Evolutionary conservation across 768 basidiomycete species (phyloP).

Genomic region (Infundibulicybe gibba): DNA sequence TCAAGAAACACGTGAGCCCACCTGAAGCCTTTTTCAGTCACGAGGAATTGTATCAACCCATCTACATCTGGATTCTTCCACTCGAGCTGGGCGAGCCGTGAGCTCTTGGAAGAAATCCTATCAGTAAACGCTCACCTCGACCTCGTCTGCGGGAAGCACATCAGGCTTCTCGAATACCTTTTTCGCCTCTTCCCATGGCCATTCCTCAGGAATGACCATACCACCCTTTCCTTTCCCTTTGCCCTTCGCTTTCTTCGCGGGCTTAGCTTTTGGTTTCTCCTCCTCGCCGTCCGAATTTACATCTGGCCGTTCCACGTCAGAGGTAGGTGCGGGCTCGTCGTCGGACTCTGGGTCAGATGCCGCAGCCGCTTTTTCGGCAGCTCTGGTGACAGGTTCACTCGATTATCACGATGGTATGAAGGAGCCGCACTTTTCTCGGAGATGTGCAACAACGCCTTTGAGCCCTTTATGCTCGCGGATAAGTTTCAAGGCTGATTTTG

Average conservation of each 20-base stretch:
- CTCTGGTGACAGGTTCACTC: conserved; percentile 23
- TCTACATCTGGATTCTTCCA: conserved; percentile 94
- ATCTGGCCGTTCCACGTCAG: conserved; percentile 41
- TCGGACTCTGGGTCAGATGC: conserved; percentile 16
- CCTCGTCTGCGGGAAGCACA: conserved; percentile 78
- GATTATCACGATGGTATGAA: not conserved
- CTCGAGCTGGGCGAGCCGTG: conserved; percentile 60
- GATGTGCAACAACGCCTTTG: conserved; percentile 67
- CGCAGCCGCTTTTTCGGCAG: conserved; percentile 37
- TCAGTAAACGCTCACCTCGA: conserved; percentile 56
- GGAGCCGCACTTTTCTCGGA: conserved; percentile 65
- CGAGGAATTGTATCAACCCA: conserved; percentile 90
- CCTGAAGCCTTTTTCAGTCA: conserved; percentile 97
- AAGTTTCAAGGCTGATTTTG: conserved; percentile 92
- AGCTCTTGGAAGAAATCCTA: not conserved
- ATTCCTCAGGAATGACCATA: conserved; percentile 83
- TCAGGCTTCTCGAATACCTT: conserved; percentile 87
- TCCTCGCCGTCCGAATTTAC: conserved; percentile 17
- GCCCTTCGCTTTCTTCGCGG: conserved; percentile 34
- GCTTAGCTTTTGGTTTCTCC: conserved; percentile 35
- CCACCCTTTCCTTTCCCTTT: conserved; percentile 75
- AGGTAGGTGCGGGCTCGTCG: conserved; percentile 40
- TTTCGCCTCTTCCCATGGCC: conserved; percentile 97
- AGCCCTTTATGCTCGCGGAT: conserved; percentile 79
- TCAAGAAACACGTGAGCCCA: conserved; percentile 30